Conservation (phyloP, 306 rosid species). For the Vachellia pachyceras region DNA sequence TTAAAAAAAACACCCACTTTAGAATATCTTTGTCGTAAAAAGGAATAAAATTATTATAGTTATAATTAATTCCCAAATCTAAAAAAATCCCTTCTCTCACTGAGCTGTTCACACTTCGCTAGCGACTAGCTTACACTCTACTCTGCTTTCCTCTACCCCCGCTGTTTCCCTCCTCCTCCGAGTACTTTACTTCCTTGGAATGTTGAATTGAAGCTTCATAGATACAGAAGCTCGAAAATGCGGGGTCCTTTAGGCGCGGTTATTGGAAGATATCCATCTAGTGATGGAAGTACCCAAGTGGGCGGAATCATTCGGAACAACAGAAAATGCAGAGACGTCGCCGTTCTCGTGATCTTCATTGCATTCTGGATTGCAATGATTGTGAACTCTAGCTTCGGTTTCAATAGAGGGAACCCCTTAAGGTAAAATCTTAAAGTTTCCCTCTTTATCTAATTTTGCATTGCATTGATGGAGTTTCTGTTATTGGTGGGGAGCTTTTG, state of each 20-base stretch:
- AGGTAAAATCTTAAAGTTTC: slow-evolving; percentile 55
- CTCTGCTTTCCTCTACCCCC: slow-evolving; percentile 35
- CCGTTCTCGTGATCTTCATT: slow-evolving; percentile 70
- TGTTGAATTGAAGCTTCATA: slow-evolving; percentile 38
- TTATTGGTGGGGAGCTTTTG: slow-evolving; percentile 15
- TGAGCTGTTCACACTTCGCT: slow-evolving; percentile 33
- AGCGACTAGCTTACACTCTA: slow-evolving; percentile 45
- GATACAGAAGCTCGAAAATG: slow-evolving; percentile 52
- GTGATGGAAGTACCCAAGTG: slow-evolving; percentile 85
- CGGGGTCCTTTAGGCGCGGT: slow-evolving; percentile 97
- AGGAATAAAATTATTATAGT: slow-evolving; percentile 9
- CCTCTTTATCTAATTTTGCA: slow-evolving; percentile 35
- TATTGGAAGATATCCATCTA: slow-evolving; percentile 88
- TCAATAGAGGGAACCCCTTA: slow-evolving; percentile 85
- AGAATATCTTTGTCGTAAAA: slow-evolving; percentile 57
- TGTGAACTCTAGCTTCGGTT: slow-evolving; percentile 95
- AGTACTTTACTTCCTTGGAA: background rate
- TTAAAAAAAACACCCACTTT: background rate
- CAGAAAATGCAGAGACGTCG: slow-evolving; percentile 85
- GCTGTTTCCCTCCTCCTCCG: slow-evolving; percentile 9
- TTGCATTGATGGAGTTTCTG: slow-evolving; percentile 33
- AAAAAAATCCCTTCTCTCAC: slow-evolving; percentile 38
- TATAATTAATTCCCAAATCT: slow-evolving; percentile 62
- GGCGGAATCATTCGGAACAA: slow-evolving; percentile 84
- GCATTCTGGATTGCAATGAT: slow-evolving; percentile 97